A percentile compares a stretch with the other conserved stretches of the same genome.
Conservation (phyloP, 1,284 basidiomycete species). For the Leccinum fuscescens region DNA sequence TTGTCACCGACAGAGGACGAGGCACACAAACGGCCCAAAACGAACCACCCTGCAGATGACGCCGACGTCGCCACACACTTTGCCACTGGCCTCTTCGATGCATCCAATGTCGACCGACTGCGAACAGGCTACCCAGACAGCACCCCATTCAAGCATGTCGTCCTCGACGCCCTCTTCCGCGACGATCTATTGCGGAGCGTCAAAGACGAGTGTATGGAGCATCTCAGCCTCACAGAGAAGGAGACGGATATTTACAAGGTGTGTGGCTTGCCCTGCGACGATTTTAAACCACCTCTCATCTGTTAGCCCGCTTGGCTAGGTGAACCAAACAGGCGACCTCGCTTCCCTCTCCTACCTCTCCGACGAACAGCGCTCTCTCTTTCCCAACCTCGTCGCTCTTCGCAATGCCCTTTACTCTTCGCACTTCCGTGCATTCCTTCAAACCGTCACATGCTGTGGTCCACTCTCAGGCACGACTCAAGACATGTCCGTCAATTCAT, state of each 20-base stretch:
- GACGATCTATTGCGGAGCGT: conserved; percentile 78
- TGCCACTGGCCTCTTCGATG: conserved; percentile 51
- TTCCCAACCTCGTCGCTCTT: conserved; percentile 78
- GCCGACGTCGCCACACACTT: conserved; percentile 11
- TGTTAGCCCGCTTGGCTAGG: conserved; percentile 44
- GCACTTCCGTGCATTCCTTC: conserved; percentile 83
- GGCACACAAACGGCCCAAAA: conserved; percentile 24
- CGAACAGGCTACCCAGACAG: conserved; percentile 56
- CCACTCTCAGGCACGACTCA: conserved; percentile 90
- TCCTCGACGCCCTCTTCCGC: conserved; percentile 82
- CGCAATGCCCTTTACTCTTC: conserved; percentile 92
- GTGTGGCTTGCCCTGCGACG: conserved; percentile 14
- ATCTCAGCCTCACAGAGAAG: conserved; percentile 93
- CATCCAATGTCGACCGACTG: conserved; percentile 53
- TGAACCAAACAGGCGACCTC: conserved; percentile 97
- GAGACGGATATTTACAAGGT: conserved; percentile 99
- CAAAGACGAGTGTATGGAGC: conserved; percentile 78
- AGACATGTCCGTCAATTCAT: conserved; percentile 95
- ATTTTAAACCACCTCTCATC: neutral
- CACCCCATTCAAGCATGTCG: conserved; percentile 81
- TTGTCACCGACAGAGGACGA: conserved; percentile 23
- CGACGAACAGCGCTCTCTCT: conserved; percentile 70
- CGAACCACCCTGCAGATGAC: conserved; percentile 14
- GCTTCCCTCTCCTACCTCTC: conserved; percentile 88
- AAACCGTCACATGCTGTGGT: conserved; percentile 89